Conservation (phyloP, 345 rosid species). For the Eucalyptus curtisii region DNA sequence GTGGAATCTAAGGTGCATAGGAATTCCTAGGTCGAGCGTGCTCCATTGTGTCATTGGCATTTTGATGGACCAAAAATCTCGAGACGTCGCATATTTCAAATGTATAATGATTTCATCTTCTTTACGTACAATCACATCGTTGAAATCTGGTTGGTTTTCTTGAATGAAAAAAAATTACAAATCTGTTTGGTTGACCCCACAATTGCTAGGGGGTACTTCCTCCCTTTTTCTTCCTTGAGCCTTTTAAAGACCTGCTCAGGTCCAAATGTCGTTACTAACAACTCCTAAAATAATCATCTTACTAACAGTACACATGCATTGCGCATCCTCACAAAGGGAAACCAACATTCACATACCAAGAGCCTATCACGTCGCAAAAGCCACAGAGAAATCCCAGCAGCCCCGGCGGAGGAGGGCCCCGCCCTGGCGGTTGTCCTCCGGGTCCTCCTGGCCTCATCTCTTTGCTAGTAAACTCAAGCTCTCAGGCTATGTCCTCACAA, state of each 20-base stretch:
- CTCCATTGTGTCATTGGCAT: not conserved
- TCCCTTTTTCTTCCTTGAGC: fast-evolving
- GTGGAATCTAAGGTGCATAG: not conserved
- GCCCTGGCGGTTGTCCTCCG: not conserved
- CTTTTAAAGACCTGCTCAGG: fast-evolving
- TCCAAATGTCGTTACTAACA: fast-evolving
- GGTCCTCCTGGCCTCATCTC: not conserved
- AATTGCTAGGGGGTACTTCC: not conserved
- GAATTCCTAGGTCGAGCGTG: not conserved
- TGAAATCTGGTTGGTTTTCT: not conserved
- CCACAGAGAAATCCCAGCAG: not conserved
- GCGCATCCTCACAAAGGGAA: not conserved
- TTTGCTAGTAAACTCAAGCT: not conserved
- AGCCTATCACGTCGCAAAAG: not conserved
- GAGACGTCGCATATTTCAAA: not conserved
- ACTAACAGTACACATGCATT: not conserved
- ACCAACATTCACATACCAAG: not conserved
- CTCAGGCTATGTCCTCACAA: not conserved
- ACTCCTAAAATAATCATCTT: not conserved
- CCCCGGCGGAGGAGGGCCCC: not conserved
- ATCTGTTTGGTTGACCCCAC: not conserved
- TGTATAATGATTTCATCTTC: not conserved
- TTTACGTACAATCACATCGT: not conserved
- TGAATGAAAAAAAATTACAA: too few relatives aligned
- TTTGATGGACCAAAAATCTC: not conserved